Base-by-base conservation (phyloP, 164 flowering plant genomes). In the Annona cherimola region DNA sequence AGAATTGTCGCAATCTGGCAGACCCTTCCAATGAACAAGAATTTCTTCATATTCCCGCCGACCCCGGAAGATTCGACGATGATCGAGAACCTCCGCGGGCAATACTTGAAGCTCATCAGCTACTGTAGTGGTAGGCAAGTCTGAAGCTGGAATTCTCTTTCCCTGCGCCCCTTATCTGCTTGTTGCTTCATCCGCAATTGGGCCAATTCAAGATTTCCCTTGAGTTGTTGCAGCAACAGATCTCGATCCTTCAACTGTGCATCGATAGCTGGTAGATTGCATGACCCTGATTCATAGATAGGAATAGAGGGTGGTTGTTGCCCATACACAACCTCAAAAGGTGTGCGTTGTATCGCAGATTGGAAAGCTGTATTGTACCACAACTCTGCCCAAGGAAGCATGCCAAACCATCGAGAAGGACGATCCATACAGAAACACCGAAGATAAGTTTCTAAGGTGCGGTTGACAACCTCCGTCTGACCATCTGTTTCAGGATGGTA, bases 401-500 rank as follows among this genome's bases (percentile, higher is more conserved):
- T 39, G 8, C 54, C 12, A 8, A 41, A 14, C 71, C 71, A 50
- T 35, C 40, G 43, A 11, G 50, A 50, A 1, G 61, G 62, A 14
- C 43, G 2, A 9, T 41, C 12, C 2, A 61, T 41, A 1, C 11
- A 12, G 5, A 50, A 9, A n/a, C n/a, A n/a, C n/a, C 8, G 3
- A 1, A 39, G 16, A 20, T 35, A 39, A 9, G 8, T 50, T 35
- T 69, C 45, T 4, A 69, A 39, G 19, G 43, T 20, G 5, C 40
- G 40, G 39, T 69, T 68, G 9, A 68, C 70, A 3, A 68, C 41
- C 35, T 68, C 60, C 0, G 26, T n/a, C 20, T 69, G 71, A 18
- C 71, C 71, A 20, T 69, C 63, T 12, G 63, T 5, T 41, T 59
- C 54, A 16, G 72, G 66, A 12, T 70, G 72, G 35, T 41, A 59